Percentiles rank a stretch among this genome's conserved stretches.
Conservation (phyloP, 768 basidiomycete genomes). For the Hygrophorus russula region DNA sequence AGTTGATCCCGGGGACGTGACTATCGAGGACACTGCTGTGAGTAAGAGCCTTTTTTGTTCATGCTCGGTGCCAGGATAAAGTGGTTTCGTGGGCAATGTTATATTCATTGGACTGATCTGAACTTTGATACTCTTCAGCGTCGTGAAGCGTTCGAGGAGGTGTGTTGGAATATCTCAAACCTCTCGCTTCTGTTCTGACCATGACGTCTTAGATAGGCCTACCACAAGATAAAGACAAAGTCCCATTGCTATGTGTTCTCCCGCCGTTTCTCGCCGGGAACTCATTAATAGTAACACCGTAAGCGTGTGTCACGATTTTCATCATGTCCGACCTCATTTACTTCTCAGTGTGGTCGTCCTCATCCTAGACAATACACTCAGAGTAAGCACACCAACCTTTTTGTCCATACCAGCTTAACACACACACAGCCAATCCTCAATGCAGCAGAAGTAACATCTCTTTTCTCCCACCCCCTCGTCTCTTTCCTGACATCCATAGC, state of each 20-base stretch:
- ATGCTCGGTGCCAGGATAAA: not conserved
- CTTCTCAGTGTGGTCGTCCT: conserved; percentile 67
- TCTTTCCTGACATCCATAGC: conserved; percentile 57
- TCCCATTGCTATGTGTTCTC: conserved; percentile 66
- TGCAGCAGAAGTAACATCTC: conserved; percentile 59
- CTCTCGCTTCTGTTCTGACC: conserved; percentile 1
- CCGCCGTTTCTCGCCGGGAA: conserved; percentile 72
- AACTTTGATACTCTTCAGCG: conserved; percentile 47
- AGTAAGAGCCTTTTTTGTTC: conserved; percentile 14
- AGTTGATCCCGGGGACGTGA: conserved; percentile 54
- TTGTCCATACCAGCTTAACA: not conserved
- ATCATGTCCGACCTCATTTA: not conserved
- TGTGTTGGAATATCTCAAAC: conserved; percentile 16
- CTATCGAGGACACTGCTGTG: conserved; percentile 75
- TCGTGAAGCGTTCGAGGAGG: conserved; percentile 88
- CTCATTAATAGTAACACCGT: conserved; percentile 77
- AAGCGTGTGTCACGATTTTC: conserved; percentile 16
- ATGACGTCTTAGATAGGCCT: conserved; percentile 59
- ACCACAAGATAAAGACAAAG: conserved; percentile 53
- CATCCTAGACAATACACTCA: conserved; percentile 66
- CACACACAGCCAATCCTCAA: conserved; percentile 64
- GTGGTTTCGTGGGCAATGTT: not conserved
- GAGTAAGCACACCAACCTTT: conserved; percentile 27
- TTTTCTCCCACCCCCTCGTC: conserved; percentile 79
- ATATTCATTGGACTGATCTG: too few relatives aligned